Base-by-base conservation (phyloP, 2,329 filamentous ascomycete genomes). In the Fusarium haematococcum region DNA sequence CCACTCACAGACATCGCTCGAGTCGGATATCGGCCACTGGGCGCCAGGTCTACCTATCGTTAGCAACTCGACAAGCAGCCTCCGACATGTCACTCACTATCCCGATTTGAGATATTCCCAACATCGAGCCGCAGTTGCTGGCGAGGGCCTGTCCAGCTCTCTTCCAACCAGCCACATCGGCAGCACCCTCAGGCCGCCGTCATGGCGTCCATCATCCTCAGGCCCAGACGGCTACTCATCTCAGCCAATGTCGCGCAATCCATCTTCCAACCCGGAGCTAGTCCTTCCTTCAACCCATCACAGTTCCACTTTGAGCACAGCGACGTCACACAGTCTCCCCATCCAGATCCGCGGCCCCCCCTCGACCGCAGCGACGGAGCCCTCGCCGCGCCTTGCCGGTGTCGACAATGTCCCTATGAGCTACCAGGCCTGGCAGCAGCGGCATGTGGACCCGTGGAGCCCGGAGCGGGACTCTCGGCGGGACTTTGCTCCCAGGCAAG, bases 331-430 rank as follows among this genome's bases (percentile, higher is more conserved):
- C 5, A 69, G 33, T 16, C 6, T 65, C 39, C 67, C 30, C 16
- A 66, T 65, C 13, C 59, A 64, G 35, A 50, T 63, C 9, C 69
- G 64, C 18, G 67, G 67, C 13, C 48, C 67, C 4, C 74, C 74
- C 5, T 77, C 77, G 3, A 69, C 59, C 33, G 41, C 58, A n/a
- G 71, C 70, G 9, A 78, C 71, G n/a, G 75, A 77, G 32, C 70
- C 71, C 3, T 74, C 70, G 14, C 71, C 76, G 10, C 70, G 60
- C n/a, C 57, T 67, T 23, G 60, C 52, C n/a, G 65, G 16, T 54
- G 39, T 67, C 11, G 71, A 72, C 23, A 72, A 58, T n/a, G 27
- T 32, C 16, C 65, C 65, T 30, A 58, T 61, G 33, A 70, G 67
- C 50, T 68, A 72, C 58, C 68, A 69, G 54, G 56, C 39, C 39